Percentiles rank a stretch among this genome's conserved stretches.
phyloP scores from a whole-genome alignment of 768 basidiomycete genomes.

The Dictyophora rubrovolvata region DNA sequence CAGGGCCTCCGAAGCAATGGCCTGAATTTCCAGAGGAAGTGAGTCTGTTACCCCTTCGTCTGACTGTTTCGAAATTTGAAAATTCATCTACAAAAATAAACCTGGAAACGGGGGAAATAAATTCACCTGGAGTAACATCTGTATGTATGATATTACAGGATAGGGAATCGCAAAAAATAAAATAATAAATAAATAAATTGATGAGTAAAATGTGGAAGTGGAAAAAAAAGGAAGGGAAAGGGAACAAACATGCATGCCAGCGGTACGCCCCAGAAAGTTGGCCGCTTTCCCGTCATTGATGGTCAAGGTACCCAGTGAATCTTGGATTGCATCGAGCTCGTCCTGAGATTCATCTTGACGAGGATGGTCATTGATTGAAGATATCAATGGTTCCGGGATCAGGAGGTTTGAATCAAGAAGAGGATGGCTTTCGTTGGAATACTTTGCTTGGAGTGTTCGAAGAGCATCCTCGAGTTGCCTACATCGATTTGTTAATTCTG shows the following conservation, averaged over 20 bases:
- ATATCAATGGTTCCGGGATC: neutral
- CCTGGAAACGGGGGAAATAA: neutral
- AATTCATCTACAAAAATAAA: neutral
- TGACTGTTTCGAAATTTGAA: neutral
- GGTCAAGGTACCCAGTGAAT: constrained; percentile 40
- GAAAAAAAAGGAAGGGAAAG: neutral
- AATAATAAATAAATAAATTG: neutral
- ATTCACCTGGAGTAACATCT: constrained; percentile 9
- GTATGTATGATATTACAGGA: neutral
- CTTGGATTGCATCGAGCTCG: constrained; percentile 5
- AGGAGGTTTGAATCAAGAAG: constrained; percentile 63
- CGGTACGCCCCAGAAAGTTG: constrained; percentile 52
- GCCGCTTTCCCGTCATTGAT: constrained; percentile 46
- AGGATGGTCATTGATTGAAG: neutral
- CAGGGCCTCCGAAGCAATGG: constrained; percentile 1
- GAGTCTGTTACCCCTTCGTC: constrained; percentile 7
- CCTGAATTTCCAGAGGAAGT: constrained; percentile 3
- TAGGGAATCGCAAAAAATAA: neutral
- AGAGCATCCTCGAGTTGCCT: constrained; percentile 69
- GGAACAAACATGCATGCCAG: constrained; percentile 18
- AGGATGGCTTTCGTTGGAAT: constrained; percentile 53
- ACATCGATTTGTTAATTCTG: constrained; percentile 60
- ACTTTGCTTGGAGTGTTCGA: constrained; percentile 44
- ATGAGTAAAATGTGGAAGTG: neutral
- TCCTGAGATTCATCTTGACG: constrained; percentile 1